Percentiles rank a stretch among this genome's conserved stretches.
phyloP scores from a whole-genome alignment of 164 flowering plant genomes.

The Berberis thunbergii region DNA sequence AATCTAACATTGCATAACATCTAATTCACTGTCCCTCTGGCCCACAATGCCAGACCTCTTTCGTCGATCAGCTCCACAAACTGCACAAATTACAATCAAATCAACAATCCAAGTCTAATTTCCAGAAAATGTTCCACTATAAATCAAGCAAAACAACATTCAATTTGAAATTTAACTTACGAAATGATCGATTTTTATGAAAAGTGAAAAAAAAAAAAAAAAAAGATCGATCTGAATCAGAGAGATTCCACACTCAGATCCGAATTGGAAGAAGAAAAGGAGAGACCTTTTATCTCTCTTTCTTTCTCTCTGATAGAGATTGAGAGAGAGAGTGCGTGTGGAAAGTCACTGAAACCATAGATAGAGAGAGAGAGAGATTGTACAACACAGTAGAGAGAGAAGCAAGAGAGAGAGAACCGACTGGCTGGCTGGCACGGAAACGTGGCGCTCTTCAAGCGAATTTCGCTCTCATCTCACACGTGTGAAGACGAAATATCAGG shows the following conservation, averaged over 20 bases:
- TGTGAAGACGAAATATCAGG: neutral
- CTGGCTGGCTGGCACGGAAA: slow-evolving; percentile 2
- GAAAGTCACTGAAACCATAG: neutral
- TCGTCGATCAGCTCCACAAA: neutral
- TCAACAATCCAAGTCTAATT: neutral
- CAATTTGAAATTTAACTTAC: no score
- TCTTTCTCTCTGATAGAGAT: no score
- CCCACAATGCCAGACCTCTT: neutral
- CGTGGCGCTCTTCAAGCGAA: neutral
- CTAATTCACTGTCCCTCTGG: neutral
- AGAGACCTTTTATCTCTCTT: neutral
- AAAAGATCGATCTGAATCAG: no score
- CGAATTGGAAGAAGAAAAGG: neutral
- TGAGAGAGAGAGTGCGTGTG: no score
- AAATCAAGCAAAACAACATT: no score
- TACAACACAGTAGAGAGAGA: neutral
- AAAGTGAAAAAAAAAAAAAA: no score
- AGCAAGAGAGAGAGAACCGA: neutral
- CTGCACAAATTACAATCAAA: no score
- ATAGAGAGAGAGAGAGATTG: neutral
- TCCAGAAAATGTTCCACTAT: no score
- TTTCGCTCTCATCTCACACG: neutral
- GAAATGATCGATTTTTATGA: no score
- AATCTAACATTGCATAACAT: neutral
- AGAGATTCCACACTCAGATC: no score